Conservation (phyloP, 2,329 filamentous ascomycete species). For the Seiridium cupressi region DNA sequence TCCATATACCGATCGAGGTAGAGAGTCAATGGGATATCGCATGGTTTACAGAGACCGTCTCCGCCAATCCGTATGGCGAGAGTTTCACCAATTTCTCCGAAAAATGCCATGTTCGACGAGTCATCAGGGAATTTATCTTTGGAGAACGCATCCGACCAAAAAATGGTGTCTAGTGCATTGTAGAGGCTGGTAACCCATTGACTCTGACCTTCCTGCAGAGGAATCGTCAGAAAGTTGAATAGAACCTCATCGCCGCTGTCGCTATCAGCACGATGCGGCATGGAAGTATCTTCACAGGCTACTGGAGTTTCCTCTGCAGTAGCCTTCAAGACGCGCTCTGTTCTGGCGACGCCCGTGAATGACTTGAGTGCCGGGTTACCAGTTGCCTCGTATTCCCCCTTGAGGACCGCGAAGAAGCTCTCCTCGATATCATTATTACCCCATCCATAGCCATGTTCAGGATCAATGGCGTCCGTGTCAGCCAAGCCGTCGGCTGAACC, state of each 20-base stretch:
- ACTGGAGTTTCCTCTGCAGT: neutral
- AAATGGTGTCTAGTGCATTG: constrained; percentile 45
- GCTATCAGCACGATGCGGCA: constrained; percentile 10
- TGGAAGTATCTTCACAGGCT: neutral
- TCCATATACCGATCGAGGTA: constrained; percentile 55
- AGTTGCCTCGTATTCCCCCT: constrained; percentile 11
- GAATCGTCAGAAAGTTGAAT: constrained; percentile 43
- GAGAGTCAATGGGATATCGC: constrained; percentile 50
- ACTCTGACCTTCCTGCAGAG: constrained; percentile 34
- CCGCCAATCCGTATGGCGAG: constrained; percentile 45
- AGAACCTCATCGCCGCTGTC: constrained; percentile 31
- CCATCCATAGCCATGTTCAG: constrained; percentile 25
- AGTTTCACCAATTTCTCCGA: constrained; percentile 48
- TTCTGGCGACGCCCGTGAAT: neutral
- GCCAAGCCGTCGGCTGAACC: constrained; percentile 51
- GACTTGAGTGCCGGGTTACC: constrained; percentile 14
- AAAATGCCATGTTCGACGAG: constrained; percentile 38
- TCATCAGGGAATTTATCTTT: constrained; percentile 30
- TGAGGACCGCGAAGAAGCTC: constrained; percentile 31
- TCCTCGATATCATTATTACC: constrained; percentile 43
- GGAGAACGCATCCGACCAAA: constrained; percentile 44
- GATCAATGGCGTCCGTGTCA: constrained; percentile 31
- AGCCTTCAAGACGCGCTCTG: neutral
- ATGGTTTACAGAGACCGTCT: constrained; percentile 37
- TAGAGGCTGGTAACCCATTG: constrained; percentile 40